These are phyloP conservation scores for Poa pratensis DNA, from an alignment of 176 grass and related monocot genomes.

Conservation along the genomic window DNA sequence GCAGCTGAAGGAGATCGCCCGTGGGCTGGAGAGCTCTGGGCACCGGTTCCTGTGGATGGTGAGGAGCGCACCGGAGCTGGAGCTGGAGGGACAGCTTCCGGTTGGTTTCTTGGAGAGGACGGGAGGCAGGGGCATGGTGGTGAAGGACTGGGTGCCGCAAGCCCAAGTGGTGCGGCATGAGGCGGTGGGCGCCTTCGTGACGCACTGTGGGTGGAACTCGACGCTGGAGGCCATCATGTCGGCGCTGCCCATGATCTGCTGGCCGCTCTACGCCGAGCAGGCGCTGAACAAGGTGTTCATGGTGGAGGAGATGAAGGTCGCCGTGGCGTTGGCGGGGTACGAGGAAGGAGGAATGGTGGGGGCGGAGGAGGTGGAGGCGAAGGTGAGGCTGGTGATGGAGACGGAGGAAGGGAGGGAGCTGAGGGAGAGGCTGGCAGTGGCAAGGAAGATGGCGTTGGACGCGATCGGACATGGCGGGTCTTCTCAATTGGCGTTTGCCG, in stretches of 20 bases:
- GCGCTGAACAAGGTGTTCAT: conserved; percentile 73
- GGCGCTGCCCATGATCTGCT: conserved; percentile 66
- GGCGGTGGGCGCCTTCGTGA: conserved; percentile 55
- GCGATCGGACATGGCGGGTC: conserved; percentile 33
- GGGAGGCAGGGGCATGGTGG: conserved; percentile 42
- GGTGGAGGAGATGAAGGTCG: conserved; percentile 50
- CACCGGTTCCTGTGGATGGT: conserved; percentile 62
- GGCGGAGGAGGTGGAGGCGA: conserved; percentile 44
- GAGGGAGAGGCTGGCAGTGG: neutral
- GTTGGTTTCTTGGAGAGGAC: conserved; percentile 52
- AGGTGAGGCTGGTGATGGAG: conserved; percentile 51
- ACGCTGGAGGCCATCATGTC: conserved; percentile 55
- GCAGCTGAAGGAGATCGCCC: conserved; percentile 56
- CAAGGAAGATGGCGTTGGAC: conserved; percentile 13
- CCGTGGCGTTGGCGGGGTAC: conserved; percentile 46
- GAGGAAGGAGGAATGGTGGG: conserved; percentile 35
- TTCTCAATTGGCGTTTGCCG: conserved; percentile 26
- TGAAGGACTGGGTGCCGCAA: conserved; percentile 63
- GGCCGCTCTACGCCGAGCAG: conserved; percentile 85
- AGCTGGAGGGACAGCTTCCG: conserved; percentile 31
- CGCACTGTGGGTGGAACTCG: conserved; percentile 81
- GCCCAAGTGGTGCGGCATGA: conserved; percentile 49
- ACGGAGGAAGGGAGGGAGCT: conserved; percentile 39
- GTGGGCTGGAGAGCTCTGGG: conserved; percentile 52
- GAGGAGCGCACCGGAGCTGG: neutral